Conservation (phyloP, 768 basidiomycete species). For the Boletus tylopilopsis region DNA sequence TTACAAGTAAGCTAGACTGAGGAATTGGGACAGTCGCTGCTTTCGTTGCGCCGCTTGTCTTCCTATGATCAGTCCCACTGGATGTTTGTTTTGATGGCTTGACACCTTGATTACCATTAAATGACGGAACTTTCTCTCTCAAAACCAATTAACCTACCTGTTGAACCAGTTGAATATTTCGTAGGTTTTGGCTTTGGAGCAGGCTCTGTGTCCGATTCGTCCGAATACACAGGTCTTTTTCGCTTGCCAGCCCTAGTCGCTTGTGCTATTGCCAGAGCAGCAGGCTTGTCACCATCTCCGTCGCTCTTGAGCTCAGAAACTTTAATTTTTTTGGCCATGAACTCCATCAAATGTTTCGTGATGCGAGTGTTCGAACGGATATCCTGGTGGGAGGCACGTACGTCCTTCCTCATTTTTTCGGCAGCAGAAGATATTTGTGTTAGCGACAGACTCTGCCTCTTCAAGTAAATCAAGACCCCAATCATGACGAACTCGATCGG, state of each 20-base stretch:
- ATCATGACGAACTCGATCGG: slow-evolving; percentile 46
- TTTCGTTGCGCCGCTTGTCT: slow-evolving; percentile 7
- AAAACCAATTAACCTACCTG: slow-evolving; percentile 13
- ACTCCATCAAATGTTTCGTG: slow-evolving; percentile 31
- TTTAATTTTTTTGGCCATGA: slow-evolving; percentile 31
- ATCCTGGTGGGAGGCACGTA: slow-evolving; percentile 37
- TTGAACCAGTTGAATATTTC: not conserved
- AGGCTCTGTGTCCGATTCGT: slow-evolving; percentile 21
- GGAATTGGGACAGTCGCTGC: not conserved
- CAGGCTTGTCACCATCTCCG: slow-evolving; percentile 31
- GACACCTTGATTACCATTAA: slow-evolving; percentile 12
- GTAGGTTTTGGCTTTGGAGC: slow-evolving; percentile 13
- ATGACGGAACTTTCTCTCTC: not conserved
- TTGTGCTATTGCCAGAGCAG: slow-evolving; percentile 13
- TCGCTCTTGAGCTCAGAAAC: slow-evolving; percentile 31
- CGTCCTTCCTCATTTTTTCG: slow-evolving; percentile 35
- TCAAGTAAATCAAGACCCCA: slow-evolving; percentile 38
- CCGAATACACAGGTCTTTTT: slow-evolving; percentile 23
- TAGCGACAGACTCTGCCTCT: slow-evolving; percentile 31
- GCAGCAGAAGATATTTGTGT: slow-evolving; percentile 43
- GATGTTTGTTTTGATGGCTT: slow-evolving; percentile 10
- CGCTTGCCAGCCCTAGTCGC: slow-evolving; percentile 19
- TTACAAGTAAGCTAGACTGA: not conserved
- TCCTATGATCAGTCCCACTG: not conserved
- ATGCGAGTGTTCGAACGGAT: slow-evolving; percentile 39